Base-by-base conservation (phyloP, 2,329 filamentous ascomycete species). In the Colletotrichum higginsianum region DNA sequence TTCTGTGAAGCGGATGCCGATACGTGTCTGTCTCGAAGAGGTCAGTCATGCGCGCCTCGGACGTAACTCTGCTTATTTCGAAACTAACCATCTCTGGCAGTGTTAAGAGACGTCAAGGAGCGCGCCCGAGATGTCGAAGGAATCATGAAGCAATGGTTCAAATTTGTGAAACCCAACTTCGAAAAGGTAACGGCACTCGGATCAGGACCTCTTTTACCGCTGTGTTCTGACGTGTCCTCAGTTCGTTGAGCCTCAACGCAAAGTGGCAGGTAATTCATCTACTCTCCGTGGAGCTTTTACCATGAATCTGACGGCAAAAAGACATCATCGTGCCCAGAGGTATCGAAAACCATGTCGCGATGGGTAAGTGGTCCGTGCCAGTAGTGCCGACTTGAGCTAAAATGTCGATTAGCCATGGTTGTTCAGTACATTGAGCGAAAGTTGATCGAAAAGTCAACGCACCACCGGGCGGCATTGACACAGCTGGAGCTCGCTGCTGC, bases 111-210 rank as follows among this genome's bases (percentile, higher is more conserved):
- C 82, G 94, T 98, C 26, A 90, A 90, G 76, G 94, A 98, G 77
- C 91, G 96, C 77, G 96, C 94, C 3, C 90, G 96, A 79, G 96
- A 98, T 78, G 93, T 98, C 67, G 93, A 98, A 79, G 96, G 96
- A 50, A 96, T 95, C 78, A 95, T 99, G 81, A 98, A 98, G 82
- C 96, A 99, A 81, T 99, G 96, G 96, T 98, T 98, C 80, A 86
- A 85, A 13, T 99, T 93, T 79, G 96, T 99, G 53, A 99, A 99
- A 82, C 96, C 96, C 3, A 98, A 98, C 78, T 98, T 97, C 77
- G 93, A 96, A 81, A 94, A 93, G 82, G 88, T 87, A 78, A 23
- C 66, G 77, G 23, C 26, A 46, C 58, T 40, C n/a, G 16, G 12
- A 40, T 26, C 23, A 15, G 12, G 11, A 16, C 15, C 11, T n/a